Evolutionary conservation across 305 asterid species (phyloP).

Genomic region (Caryopteris hybrid): DNA sequence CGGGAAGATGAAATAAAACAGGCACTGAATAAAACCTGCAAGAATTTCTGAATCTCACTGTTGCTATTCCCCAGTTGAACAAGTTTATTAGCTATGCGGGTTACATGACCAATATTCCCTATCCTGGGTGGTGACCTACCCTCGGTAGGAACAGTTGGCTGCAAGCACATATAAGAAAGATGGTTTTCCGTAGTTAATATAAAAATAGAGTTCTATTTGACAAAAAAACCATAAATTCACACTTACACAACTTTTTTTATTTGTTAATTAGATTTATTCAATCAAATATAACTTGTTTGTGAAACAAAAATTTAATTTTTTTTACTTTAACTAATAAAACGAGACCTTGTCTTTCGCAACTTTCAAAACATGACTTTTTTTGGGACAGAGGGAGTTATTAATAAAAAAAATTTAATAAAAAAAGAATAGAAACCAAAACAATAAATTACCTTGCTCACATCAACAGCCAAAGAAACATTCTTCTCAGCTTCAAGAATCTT

Average conservation of each 20-base stretch:
- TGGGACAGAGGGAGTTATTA: too few species aligned
- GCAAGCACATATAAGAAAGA: conserved; percentile 27
- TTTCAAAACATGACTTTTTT: too few species aligned
- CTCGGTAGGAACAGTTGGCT: conserved; percentile 62
- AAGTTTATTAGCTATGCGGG: conserved; percentile 77
- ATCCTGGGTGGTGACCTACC: conserved; percentile 66
- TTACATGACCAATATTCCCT: conserved; percentile 75
- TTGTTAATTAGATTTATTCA: too few species aligned
- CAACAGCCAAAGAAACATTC: conserved; percentile 42
- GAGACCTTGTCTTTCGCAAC: too few species aligned
- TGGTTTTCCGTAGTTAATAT: background rate
- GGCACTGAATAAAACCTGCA: conserved; percentile 24
- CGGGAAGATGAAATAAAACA: background rate
- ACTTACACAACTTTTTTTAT: too few species aligned
- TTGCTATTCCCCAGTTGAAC: conserved; percentile 49
- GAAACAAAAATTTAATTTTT: too few species aligned
- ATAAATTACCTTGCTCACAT: conserved; percentile 41
- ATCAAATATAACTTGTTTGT: too few species aligned
- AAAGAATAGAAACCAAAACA: background rate
- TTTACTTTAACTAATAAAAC: too few species aligned
- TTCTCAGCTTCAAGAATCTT: conserved; percentile 73
- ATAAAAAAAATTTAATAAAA: too few species aligned
- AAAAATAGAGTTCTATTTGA: too few species aligned
- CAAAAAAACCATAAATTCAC: too few species aligned
- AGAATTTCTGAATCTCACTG: conserved; percentile 41